These are phyloP conservation scores for Cardamine chenopodiifolia DNA, from an alignment of 345 rosid species.

Conservation along the genomic window DNA sequence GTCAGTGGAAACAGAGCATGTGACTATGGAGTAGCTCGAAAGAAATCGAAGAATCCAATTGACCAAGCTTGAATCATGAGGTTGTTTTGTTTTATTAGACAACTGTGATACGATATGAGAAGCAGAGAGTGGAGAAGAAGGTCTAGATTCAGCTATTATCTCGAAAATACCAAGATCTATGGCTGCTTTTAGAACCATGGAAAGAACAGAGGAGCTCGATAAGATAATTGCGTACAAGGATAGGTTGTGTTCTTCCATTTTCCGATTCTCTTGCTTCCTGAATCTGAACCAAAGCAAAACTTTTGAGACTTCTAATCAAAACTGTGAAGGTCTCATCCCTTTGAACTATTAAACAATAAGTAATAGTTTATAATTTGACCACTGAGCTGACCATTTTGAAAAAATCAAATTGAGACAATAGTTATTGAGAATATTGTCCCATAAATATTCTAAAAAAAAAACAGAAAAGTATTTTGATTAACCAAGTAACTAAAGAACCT, in stretches of 20 bases:
- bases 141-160: constrained; percentile 26
- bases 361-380: background rate
- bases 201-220: constrained; percentile 40
- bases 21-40: constrained; percentile 30
- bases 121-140: constrained; percentile 23
- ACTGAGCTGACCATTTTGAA: background rate
- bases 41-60: constrained; percentile 37
- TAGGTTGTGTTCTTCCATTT: constrained; percentile 40
- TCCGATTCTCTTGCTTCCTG: background rate
- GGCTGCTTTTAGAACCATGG: constrained; percentile 40
- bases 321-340: background rate
- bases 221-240: constrained; percentile 33
- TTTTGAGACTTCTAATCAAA: background rate
- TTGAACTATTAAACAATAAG: background rate
- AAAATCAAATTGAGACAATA: background rate
- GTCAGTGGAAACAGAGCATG: constrained; percentile 34
- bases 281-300: background rate
- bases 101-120: constrained; percentile 25
- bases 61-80: constrained; percentile 10
- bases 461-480: background rate
- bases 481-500: background rate
- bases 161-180: constrained; percentile 39
- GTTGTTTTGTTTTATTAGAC: constrained; percentile 6
- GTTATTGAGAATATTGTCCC: background rate
- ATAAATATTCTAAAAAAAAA: background rate